phyloP scores from a whole-genome alignment of 2,329 filamentous ascomycete genomes.

The Colletotrichum siamense region DNA sequence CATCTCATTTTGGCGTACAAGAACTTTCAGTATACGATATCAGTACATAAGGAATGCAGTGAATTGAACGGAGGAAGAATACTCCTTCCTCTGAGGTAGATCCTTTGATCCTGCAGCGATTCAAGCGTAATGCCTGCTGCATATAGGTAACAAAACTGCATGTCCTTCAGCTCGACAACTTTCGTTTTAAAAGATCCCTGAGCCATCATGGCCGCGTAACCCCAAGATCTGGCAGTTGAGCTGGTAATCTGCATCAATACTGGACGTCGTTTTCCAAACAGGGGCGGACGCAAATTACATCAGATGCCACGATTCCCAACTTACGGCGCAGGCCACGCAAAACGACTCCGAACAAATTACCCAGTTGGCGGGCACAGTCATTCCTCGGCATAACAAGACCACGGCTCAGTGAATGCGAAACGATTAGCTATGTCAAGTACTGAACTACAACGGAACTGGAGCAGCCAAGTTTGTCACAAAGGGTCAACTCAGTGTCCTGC shows the following conservation, averaged over 20 bases:
- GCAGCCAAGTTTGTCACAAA: background rate
- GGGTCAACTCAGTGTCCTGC: background rate
- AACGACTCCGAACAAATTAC: background rate
- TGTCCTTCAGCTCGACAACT: background rate
- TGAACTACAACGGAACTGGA: background rate
- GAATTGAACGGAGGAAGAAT: background rate
- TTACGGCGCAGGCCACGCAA: background rate
- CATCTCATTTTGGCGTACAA: background rate
- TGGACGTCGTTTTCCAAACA: background rate
- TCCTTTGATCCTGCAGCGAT: background rate
- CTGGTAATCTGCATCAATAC: background rate
- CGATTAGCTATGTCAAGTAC: background rate
- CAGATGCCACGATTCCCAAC: background rate
- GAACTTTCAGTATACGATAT: background rate
- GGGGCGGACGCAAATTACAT: background rate
- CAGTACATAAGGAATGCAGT: background rate
- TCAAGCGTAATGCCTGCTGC: background rate
- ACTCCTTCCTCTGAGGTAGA: background rate
- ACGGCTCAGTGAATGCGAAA: background rate
- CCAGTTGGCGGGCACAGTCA: background rate
- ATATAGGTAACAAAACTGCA: background rate
- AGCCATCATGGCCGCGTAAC: background rate
- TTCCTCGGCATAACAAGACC: background rate
- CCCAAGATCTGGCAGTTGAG: background rate
- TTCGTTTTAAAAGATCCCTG: background rate